These are phyloP conservation scores for Lyophyllum shimeji DNA, from an alignment of 768 basidiomycete species.

Conservation along the genomic window DNA sequence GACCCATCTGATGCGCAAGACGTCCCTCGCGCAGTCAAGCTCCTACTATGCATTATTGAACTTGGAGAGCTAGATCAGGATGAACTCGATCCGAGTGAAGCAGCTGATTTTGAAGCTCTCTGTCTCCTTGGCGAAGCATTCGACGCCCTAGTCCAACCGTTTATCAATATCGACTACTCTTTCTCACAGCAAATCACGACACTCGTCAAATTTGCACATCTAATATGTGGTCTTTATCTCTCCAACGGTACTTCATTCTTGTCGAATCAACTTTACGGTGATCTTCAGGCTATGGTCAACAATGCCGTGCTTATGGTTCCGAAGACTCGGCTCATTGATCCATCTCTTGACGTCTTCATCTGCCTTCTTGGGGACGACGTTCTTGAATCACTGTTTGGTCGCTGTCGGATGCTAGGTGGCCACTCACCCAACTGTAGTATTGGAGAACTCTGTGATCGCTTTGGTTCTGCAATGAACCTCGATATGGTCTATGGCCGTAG, in stretches of 20 bases:
- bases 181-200: conserved; percentile 26
- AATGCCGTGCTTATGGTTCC: conserved; percentile 22
- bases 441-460: conserved; percentile 16
- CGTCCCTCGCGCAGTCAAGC: conserved; percentile 29
- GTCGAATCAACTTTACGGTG: conserved; percentile 28
- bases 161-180: conserved; percentile 18
- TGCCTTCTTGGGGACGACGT: conserved; percentile 26
- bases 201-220: conserved; percentile 23
- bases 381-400: conserved; percentile 28
- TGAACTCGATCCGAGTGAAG: conserved; percentile 18
- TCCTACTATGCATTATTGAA: conserved; percentile 19
- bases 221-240: conserved; percentile 22
- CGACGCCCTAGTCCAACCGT: conserved; percentile 24
- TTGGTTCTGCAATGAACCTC: conserved; percentile 19
- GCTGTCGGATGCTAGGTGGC: conserved; percentile 22
- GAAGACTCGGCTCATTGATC: conserved; percentile 25
- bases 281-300: conserved; percentile 28
- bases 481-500: conserved; percentile 16
- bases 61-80: conserved; percentile 14
- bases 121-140: conserved; percentile 28
- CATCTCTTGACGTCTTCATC: conserved; percentile 15
- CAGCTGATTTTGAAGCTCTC: conserved; percentile 15
- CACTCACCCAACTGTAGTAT: conserved; percentile 21
- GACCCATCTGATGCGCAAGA: conserved; percentile 29
- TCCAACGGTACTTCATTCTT: conserved; percentile 22